Percentiles rank a stretch among this genome's conserved stretches.
Conservation (phyloP, 257 asterid genomes). For the Rauvolfia tetraphylla region DNA sequence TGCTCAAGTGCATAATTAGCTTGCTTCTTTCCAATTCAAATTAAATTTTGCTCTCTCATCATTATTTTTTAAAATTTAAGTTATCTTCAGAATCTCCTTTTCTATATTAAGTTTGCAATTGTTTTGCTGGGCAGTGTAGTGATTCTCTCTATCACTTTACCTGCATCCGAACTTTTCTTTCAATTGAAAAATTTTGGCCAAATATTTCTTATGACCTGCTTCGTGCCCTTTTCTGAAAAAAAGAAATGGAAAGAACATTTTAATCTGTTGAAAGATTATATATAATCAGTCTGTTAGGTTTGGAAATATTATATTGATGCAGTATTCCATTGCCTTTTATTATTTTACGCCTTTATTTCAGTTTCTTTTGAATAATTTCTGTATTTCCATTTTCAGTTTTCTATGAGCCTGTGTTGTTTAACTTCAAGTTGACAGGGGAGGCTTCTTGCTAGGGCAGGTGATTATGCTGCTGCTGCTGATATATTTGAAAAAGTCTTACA, state of each 20-base stretch:
- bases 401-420: conserved; percentile 55
- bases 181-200: not conserved
- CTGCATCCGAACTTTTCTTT: not conserved
- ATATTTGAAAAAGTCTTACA: conserved; percentile 69
- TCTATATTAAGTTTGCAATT: not conserved
- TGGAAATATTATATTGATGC: not conserved
- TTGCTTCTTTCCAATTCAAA: not conserved
- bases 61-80: not conserved
- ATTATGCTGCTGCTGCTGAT: conserved; percentile 80
- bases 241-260: not conserved
- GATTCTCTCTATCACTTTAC: not conserved
- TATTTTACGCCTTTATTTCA: not conserved
- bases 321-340: not conserved
- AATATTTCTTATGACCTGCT: not conserved
- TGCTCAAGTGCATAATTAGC: not conserved
- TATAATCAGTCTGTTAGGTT: not conserved
- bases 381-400: conserved; percentile 21
- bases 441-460: conserved; percentile 93
- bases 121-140: not conserved
- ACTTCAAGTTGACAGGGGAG: conserved; percentile 99
- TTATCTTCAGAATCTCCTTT: not conserved
- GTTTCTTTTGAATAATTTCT: conserved; percentile 3
- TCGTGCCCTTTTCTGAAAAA: not conserved
- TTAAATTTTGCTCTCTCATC: not conserved
- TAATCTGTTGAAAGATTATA: not conserved